Conservation (phyloP, 345 rosid species). For the Populus deltoides region DNA sequence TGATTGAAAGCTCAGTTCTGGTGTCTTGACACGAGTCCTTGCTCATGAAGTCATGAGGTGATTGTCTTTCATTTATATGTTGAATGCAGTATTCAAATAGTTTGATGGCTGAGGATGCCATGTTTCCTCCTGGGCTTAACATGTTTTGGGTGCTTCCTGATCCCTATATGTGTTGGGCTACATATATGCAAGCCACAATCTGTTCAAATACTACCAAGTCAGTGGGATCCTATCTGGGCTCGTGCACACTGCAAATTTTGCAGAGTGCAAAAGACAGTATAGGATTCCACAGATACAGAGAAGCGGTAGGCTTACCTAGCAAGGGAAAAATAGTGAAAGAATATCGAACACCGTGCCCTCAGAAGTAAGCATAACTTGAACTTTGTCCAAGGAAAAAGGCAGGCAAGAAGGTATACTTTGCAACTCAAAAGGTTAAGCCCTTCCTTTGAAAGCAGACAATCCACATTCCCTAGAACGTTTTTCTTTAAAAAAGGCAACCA, state of each 20-base stretch:
- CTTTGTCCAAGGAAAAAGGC: slow-evolving; percentile 38
- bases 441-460: slow-evolving; percentile 57
- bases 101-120: too few relatives aligned
- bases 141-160: not conserved
- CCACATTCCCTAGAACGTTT: slow-evolving; percentile 23
- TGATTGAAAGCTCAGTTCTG: not conserved
- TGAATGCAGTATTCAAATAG: not conserved
- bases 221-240: not conserved
- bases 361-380: slow-evolving; percentile 63
- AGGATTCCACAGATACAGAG: not conserved
- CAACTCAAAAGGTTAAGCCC: slow-evolving; percentile 30
- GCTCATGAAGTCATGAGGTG: not conserved
- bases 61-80: not conserved
- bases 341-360: slow-evolving; percentile 18
- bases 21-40: not conserved
- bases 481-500: not conserved
- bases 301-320: not conserved
- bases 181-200: not conserved
- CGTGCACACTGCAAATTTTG: not conserved
- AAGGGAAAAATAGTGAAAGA: slow-evolving; percentile 13
- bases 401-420: slow-evolving; percentile 24
- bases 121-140: not conserved
- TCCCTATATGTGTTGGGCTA: not conserved
- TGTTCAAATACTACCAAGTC: not conserved
- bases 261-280: not conserved